phyloP scores from a whole-genome alignment of 2,329 filamentous ascomycete genomes.

The Aspergillus sp. region DNA sequence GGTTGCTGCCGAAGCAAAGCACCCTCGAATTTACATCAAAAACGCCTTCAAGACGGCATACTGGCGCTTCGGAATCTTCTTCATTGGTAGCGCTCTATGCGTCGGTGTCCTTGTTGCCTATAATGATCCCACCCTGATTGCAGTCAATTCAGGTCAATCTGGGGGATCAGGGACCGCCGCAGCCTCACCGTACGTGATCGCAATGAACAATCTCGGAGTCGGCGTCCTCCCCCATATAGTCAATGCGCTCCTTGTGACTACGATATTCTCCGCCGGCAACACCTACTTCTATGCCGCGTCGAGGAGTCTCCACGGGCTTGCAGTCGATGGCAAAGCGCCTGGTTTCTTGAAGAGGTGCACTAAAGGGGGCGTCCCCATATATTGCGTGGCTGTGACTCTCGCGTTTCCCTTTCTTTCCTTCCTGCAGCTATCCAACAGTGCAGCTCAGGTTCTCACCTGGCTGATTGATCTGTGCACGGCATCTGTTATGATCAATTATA shows the following conservation, averaged over 20 bases:
- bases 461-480: constrained; percentile 23
- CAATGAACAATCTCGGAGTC: constrained; percentile 64
- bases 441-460: constrained; percentile 57
- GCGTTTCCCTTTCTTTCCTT: constrained; percentile 66
- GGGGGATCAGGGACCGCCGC: constrained; percentile 53
- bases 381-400: constrained; percentile 62
- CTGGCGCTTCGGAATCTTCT: constrained; percentile 72
- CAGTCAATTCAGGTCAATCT: not conserved
- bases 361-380: constrained; percentile 62
- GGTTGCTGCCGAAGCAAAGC: constrained; percentile 65
- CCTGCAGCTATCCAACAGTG: constrained; percentile 60
- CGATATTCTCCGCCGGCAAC: constrained; percentile 66
- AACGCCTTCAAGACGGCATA: constrained; percentile 74
- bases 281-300: constrained; percentile 65
- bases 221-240: constrained; percentile 64
- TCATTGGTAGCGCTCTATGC: constrained; percentile 67
- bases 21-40: constrained; percentile 66
- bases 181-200: constrained; percentile 63
- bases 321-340: constrained; percentile 64
- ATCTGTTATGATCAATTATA: constrained; percentile 18
- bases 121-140: constrained; percentile 56
- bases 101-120: constrained; percentile 69
- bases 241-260: constrained; percentile 67
- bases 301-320: constrained; percentile 63
- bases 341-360: constrained; percentile 45